These are phyloP conservation scores for Funneliformis geosporum DNA, from an alignment of 192 early-diverging fungal genomes.

Conservation along the genomic window DNA sequence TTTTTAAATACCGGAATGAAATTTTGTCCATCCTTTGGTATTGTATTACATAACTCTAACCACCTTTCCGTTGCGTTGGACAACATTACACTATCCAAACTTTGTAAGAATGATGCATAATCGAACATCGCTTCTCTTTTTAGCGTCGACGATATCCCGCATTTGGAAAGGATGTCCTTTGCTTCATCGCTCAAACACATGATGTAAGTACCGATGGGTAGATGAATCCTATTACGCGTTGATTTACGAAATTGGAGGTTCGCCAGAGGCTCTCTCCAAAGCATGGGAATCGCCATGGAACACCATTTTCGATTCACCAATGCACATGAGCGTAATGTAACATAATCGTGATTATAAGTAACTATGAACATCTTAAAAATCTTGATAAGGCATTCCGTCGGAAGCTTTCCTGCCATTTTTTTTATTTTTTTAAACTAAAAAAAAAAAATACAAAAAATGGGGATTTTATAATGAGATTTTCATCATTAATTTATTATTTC, in stretches of 20 bases:
- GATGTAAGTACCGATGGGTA: neutral
- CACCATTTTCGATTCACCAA: constrained; percentile 4
- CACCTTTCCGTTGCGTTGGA: neutral
- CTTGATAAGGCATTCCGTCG: neutral
- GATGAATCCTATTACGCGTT: neutral
- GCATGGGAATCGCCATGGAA: neutral
- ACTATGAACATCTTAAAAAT: neutral
- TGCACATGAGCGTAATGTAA: neutral
- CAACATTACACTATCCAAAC: neutral
- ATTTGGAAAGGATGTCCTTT: neutral
- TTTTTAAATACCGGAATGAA: neutral
- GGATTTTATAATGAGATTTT: no score
- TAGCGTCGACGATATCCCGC: neutral
- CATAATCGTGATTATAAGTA: neutral
- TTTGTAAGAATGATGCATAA: neutral
- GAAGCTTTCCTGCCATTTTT: neutral
- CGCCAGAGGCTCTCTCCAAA: neutral
- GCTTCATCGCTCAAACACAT: neutral
- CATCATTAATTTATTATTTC: no score
- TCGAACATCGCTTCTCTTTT: neutral
- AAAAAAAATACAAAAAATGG: no score
- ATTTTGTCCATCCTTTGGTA: neutral
- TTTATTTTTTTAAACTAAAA: neutral
- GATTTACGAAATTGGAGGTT: neutral
- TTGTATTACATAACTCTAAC: neutral